A percentile compares a stretch with the other conserved stretches of the same genome.
These are phyloP conservation scores for Ogataea pignaliae DNA, from an alignment of 805 yeast genomes.

Conservation along the genomic window DNA sequence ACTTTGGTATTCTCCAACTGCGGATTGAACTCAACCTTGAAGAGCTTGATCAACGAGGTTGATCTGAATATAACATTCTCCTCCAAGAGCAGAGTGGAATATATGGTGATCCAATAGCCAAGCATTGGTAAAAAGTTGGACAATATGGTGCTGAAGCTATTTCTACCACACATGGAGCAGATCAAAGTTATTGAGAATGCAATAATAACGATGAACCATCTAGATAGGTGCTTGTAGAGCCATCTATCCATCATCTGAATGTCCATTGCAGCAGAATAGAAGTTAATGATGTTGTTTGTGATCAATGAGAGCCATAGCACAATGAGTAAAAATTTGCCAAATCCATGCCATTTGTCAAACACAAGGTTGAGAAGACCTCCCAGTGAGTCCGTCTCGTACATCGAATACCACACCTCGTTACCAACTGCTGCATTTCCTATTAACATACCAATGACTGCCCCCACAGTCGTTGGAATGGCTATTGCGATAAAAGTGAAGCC, in stretches of 20 bases:
- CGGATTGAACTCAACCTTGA: conserved; percentile 35
- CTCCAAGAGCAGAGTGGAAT: conserved; percentile 62
- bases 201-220: conserved; percentile 70
- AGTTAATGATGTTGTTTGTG: conserved; percentile 77
- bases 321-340: conserved; percentile 71
- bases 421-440: conserved; percentile 62
- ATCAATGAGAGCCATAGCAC: conserved; percentile 69
- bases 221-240: conserved; percentile 57
- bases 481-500: conserved; percentile 62
- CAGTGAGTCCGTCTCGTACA: conserved; percentile 56
- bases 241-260: conserved; percentile 55
- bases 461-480: conserved; percentile 67
- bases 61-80: conserved; percentile 70
- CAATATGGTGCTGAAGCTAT: conserved; percentile 66
- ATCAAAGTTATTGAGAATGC: conserved; percentile 62
- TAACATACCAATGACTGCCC: conserved; percentile 69
- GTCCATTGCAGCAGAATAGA: conserved; percentile 79
- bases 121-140: conserved; percentile 86
- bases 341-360: conserved; percentile 67
- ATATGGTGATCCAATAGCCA: conserved; percentile 87
- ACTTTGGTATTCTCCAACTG: conserved; percentile 1
- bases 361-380: conserved; percentile 72
- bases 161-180: conserved; percentile 70
- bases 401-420: conserved; percentile 51
- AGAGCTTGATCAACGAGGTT: conserved; percentile 36